Conservation (phyloP, 495 filamentous ascomycete species). For the Clavariopsis aquatica region DNA sequence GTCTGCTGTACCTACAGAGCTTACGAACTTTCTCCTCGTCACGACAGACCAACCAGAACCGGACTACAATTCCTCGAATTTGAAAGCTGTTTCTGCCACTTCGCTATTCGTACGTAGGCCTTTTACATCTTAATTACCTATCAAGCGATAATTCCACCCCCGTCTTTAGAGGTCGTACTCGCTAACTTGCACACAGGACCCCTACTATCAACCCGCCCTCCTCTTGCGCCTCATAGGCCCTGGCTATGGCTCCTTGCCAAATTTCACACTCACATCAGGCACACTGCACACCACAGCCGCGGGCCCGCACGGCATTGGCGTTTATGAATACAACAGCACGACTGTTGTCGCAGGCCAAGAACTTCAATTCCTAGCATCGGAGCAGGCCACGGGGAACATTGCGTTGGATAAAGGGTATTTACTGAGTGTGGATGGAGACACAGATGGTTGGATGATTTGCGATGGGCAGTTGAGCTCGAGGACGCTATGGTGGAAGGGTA, state of each 20-base stretch:
- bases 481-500: conserved; percentile 40
- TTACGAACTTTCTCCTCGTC: conserved; percentile 30
- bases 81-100: conserved; percentile 26
- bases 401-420: conserved; percentile 37
- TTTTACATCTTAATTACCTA: too few relatives aligned
- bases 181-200: conserved; percentile 23
- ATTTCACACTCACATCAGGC: conserved; percentile 39
- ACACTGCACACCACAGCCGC: conserved; percentile 29
- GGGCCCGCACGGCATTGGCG: conserved; percentile 31
- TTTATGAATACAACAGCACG: conserved; percentile 37
- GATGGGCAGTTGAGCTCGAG: conserved; percentile 26
- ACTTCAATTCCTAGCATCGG: conserved; percentile 26
- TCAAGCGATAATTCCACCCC: too few relatives aligned
- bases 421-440: conserved; percentile 37
- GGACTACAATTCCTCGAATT: conserved; percentile 15
- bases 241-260: conserved; percentile 38
- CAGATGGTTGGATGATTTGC: conserved; percentile 40
- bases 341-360: conserved; percentile 24
- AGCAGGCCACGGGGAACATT: conserved; percentile 33
- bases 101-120: conserved; percentile 25
- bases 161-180: too few relatives aligned
- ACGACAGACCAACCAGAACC: conserved; percentile 16
- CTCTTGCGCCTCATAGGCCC: conserved; percentile 39
- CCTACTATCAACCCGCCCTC: conserved; percentile 35
- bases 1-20: conserved; percentile 5